Evolutionary conservation across 2,329 filamentous ascomycete species (phyloP).

Genomic region (Ambrosiella xylebori): DNA sequence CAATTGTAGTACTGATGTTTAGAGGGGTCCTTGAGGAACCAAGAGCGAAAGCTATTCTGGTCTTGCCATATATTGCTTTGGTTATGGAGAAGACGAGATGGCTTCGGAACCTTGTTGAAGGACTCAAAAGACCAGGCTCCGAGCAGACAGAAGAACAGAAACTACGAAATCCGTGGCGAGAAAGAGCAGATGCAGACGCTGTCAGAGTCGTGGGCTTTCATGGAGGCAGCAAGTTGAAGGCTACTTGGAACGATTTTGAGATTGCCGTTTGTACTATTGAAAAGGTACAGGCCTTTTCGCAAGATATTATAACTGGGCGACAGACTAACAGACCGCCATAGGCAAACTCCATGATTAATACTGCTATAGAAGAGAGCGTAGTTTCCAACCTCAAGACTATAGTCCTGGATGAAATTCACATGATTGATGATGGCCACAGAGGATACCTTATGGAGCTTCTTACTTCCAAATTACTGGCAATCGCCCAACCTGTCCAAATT

Average conservation of each 20-base stretch:
- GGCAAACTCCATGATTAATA: slow-evolving; percentile 60
- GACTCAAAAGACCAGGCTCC: slow-evolving; percentile 28
- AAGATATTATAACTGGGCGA: background rate
- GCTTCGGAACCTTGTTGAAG: slow-evolving; percentile 49
- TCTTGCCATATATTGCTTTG: slow-evolving; percentile 61
- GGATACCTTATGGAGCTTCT: slow-evolving; percentile 62
- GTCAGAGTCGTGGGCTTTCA: slow-evolving; percentile 57
- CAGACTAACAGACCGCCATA: slow-evolving; percentile 18
- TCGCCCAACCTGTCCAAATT: slow-evolving; percentile 51
- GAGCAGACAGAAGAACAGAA: slow-evolving; percentile 21
- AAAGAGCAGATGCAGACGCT: slow-evolving; percentile 36
- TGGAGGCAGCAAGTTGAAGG: slow-evolving; percentile 50
- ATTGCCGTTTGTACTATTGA: slow-evolving; percentile 67
- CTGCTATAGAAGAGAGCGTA: slow-evolving; percentile 52
- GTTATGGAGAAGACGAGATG: slow-evolving; percentile 67
- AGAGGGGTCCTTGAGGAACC: slow-evolving; percentile 49
- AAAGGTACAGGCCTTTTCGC: slow-evolving; percentile 29
- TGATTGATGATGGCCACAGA: slow-evolving; percentile 60
- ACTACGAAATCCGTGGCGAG: slow-evolving; percentile 31
- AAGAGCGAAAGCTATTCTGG: slow-evolving; percentile 49
- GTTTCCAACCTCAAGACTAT: slow-evolving; percentile 48
- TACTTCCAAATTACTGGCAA: slow-evolving; percentile 52
- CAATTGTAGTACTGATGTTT: slow-evolving; percentile 45
- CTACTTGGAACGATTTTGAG: slow-evolving; percentile 57
- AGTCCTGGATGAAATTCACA: slow-evolving; percentile 65